These are phyloP conservation scores for Tetrapisispora phaffii DNA, from an alignment of 805 yeast genomes.

Conservation along the genomic window DNA sequence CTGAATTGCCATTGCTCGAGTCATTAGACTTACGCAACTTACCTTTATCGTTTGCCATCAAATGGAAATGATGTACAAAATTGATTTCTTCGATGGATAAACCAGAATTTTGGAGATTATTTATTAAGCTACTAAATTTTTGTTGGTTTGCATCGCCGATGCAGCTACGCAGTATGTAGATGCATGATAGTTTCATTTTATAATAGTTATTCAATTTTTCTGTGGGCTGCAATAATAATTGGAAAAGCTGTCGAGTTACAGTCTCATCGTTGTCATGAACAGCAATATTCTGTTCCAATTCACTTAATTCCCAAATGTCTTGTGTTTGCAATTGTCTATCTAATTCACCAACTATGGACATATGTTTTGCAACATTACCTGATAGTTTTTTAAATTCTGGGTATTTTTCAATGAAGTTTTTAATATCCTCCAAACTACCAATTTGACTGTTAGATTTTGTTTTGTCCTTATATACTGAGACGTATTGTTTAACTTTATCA, in stretches of 20 bases:
- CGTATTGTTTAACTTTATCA: slow-evolving; percentile 75
- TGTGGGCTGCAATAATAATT: slow-evolving; percentile 36
- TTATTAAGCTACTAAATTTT: slow-evolving; percentile 37
- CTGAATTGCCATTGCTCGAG: neutral
- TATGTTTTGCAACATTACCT: slow-evolving; percentile 84
- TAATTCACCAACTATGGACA: slow-evolving; percentile 79
- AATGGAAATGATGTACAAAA: slow-evolving; percentile 38
- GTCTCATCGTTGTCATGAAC: slow-evolving; percentile 49
- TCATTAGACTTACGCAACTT: neutral
- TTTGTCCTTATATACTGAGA: slow-evolving; percentile 67
- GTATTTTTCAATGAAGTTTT: slow-evolving; percentile 78
- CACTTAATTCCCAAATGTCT: slow-evolving; percentile 77
- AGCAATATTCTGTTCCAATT: slow-evolving; percentile 77
- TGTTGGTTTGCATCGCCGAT: slow-evolving; percentile 44
- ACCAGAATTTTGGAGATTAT: slow-evolving; percentile 28
- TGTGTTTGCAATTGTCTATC: slow-evolving; percentile 57
- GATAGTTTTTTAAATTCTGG: slow-evolving; percentile 90
- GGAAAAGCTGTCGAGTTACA: slow-evolving; percentile 49
- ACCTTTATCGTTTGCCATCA: slow-evolving; percentile 8
- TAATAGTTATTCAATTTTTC: slow-evolving; percentile 38
- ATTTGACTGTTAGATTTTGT: slow-evolving; percentile 63
- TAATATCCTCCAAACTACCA: slow-evolving; percentile 79
- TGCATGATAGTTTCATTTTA: slow-evolving; percentile 61
- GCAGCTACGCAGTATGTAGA: slow-evolving; percentile 62
- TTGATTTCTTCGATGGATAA: slow-evolving; percentile 33